Evolutionary conservation across 2,329 filamentous ascomycete genomes (phyloP).

Genomic region (Fusarium nelsonii): DNA sequence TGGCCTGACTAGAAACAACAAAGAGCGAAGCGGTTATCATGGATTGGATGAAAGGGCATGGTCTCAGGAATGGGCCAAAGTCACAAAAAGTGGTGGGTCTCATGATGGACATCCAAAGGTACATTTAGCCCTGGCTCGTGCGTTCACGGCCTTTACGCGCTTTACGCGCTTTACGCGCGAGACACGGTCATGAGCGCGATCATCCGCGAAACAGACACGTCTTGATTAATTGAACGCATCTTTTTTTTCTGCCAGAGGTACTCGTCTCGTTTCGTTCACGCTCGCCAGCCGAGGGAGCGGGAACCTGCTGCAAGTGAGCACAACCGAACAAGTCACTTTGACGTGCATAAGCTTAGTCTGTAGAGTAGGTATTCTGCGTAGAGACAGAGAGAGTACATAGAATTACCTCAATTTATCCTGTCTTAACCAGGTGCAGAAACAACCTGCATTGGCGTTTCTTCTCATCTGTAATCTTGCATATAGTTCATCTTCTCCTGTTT

Average conservation of each 20-base stretch:
- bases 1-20: conserved; percentile 22
- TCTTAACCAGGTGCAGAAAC: conserved; percentile 22
- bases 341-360: conserved; percentile 36
- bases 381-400: background rate
- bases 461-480: background rate
- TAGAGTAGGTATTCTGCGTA: background rate
- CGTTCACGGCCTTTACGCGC: conserved; percentile 44
- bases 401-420: conserved; percentile 19
- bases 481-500: background rate
- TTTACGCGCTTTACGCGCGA: conserved; percentile 39
- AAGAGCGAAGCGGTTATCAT: background rate
- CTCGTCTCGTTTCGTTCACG: conserved; percentile 15
- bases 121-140: conserved; percentile 30
- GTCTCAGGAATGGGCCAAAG: conserved; percentile 16
- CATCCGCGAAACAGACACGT: conserved; percentile 61
- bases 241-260: conserved; percentile 9
- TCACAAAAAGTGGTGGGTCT: conserved; percentile 18
- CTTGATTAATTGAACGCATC: conserved; percentile 53
- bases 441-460: conserved; percentile 4
- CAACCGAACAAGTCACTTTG: conserved; percentile 41
- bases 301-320: conserved; percentile 39
- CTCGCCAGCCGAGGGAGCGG: conserved; percentile 27
- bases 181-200: conserved; percentile 53
- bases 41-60: conserved; percentile 1
- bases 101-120: background rate